phyloP scores from a whole-genome alignment of 192 early-diverging fungal species.

The Backusella morwellensis region DNA sequence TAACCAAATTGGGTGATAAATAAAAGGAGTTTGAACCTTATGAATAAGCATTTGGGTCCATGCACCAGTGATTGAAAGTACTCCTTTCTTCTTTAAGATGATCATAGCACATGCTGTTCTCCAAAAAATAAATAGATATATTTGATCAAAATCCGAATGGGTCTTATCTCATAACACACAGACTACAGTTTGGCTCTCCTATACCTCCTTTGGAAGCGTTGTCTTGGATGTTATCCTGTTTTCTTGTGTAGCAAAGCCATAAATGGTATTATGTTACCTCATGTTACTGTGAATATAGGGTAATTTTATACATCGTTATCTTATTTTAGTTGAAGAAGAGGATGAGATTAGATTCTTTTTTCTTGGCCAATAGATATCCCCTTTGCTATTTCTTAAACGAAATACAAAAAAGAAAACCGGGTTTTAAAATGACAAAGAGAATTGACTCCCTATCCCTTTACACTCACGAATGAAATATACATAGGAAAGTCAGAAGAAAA shows the following conservation, averaged over 20 bases:
- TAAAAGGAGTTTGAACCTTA: slow-evolving; percentile 4
- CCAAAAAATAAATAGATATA: background rate
- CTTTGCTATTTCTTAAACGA: background rate
- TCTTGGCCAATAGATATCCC: background rate
- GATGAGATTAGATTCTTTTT: background rate
- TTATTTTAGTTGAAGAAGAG: background rate
- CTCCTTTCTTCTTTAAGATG: background rate
- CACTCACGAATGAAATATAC: background rate
- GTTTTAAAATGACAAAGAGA: background rate
- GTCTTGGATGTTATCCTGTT: background rate
- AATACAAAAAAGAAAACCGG: background rate
- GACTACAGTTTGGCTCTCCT: background rate
- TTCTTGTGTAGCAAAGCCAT: background rate
- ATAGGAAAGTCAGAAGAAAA: background rate
- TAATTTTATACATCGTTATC: background rate
- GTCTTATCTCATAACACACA: background rate
- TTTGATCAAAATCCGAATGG: background rate
- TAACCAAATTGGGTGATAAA: background rate
- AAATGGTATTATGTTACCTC: background rate
- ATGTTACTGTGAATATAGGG: background rate
- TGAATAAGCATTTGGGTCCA: slow-evolving; percentile 5
- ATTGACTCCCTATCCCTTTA: background rate
- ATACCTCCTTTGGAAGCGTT: background rate
- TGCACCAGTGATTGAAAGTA: background rate
- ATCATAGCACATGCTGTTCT: background rate